A percentile compares a stretch with the other conserved stretches of the same genome.
phyloP scores from a whole-genome alignment of 2,329 filamentous ascomycete genomes.

The Sphaerulina musiva region DNA sequence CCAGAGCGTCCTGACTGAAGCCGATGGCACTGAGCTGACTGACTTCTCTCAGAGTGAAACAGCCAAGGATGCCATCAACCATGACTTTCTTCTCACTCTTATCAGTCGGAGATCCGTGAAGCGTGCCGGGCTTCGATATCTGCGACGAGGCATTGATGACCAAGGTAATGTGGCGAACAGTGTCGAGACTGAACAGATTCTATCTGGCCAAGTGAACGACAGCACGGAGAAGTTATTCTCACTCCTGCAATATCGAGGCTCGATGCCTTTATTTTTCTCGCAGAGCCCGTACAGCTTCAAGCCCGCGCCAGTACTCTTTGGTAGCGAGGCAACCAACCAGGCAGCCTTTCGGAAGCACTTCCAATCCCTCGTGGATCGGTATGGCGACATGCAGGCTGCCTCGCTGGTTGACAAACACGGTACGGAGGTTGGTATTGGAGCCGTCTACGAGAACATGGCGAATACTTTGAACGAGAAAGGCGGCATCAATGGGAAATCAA shows the following conservation, averaged over 20 bases:
- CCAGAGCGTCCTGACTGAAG: conserved; percentile 25
- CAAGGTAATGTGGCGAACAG: conserved; percentile 81
- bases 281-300: conserved; percentile 92
- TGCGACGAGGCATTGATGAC: conserved; percentile 84
- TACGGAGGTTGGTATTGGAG: conserved; percentile 71
- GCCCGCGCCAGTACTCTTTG: conserved; percentile 73
- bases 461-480: conserved; percentile 59
- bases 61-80: conserved; percentile 10
- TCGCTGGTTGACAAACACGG: conserved; percentile 86
- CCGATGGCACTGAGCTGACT: conserved; percentile 13
- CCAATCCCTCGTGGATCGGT: conserved; percentile 58
- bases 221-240: conserved; percentile 61
- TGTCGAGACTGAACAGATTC: conserved; percentile 91
- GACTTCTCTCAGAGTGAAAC: conserved; percentile 7
- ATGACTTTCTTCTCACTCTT: conserved; percentile 70
- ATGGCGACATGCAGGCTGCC: conserved; percentile 70
- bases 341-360: conserved; percentile 76
- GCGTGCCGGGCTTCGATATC: conserved; percentile 79
- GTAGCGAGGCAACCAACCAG: conserved; percentile 72
- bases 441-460: conserved; percentile 65
- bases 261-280: conserved; percentile 90
- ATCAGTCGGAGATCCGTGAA: conserved; percentile 85
- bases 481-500: conserved; percentile 44
- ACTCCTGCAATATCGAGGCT: conserved; percentile 81
- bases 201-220: conserved; percentile 65